phyloP scores from a whole-genome alignment of 768 basidiomycete species.

The Tricholoma flavovirens region DNA sequence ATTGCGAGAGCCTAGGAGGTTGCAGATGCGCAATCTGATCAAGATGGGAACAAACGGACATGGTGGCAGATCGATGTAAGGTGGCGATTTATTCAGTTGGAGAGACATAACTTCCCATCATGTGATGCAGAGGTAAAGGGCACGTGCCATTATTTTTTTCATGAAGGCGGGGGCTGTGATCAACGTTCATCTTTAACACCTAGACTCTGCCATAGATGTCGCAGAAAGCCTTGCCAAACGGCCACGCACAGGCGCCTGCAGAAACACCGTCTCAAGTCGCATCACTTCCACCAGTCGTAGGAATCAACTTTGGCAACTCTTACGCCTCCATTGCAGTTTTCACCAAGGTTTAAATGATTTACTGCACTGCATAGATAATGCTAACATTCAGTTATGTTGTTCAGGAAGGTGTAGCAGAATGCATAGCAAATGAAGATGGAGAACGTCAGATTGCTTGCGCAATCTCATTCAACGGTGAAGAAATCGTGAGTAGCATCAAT shows the following conservation, averaged over 20 bases:
- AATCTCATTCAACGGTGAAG: conserved; percentile 85
- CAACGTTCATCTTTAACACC: not conserved
- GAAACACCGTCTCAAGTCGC: conserved; percentile 27
- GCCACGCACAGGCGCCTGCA: conserved; percentile 38
- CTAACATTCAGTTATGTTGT: not conserved
- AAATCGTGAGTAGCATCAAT: conserved; percentile 56
- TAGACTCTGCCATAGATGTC: conserved; percentile 24
- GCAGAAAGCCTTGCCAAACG: conserved; percentile 43
- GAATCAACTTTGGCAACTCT: conserved; percentile 95
- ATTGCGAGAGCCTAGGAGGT: conserved; percentile 59
- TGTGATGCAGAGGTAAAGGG: not conserved
- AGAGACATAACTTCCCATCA: not conserved
- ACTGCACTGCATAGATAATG: not conserved
- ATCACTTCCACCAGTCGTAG: conserved; percentile 62
- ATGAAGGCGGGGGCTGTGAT: not conserved
- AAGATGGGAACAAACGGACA: conserved; percentile 51
- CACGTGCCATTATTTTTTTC: not conserved
- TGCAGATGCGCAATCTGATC: conserved; percentile 41
- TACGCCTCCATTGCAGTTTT: conserved; percentile 95
- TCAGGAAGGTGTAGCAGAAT: conserved; percentile 87
- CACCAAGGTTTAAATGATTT: conserved; percentile 61
- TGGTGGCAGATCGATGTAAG: conserved; percentile 16
- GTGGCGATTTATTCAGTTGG: not conserved
- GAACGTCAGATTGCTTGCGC: conserved; percentile 97
- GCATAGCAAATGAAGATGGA: conserved; percentile 97